phyloP scores from a whole-genome alignment of 176 grass and related monocot species.

The Poa pratensis region DNA sequence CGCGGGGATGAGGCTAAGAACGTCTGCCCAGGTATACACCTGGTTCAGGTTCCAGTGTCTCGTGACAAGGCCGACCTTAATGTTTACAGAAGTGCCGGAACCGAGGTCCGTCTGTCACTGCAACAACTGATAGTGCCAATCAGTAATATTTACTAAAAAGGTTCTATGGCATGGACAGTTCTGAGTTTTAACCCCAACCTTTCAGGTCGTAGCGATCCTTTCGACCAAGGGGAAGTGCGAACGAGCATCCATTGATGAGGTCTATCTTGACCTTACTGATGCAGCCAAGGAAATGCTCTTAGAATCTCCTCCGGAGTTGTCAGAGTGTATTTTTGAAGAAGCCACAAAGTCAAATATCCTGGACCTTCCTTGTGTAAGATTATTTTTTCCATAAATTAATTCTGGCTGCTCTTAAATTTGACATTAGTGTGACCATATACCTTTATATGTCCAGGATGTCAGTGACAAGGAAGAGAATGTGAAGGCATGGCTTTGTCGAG shows the following conservation, averaged over 20 bases:
- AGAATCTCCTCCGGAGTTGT: conserved; percentile 60
- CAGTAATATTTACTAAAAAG: neutral
- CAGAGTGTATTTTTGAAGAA: conserved; percentile 60
- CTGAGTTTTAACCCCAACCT: neutral
- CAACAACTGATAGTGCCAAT: neutral
- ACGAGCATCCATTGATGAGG: conserved; percentile 93
- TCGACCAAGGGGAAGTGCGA: conserved; percentile 86
- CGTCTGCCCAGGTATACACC: conserved; percentile 71
- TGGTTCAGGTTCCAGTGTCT: conserved; percentile 91
- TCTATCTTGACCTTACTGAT: conserved; percentile 96
- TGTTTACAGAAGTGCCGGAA: conserved; percentile 74
- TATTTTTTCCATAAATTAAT: neutral
- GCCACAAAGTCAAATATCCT: conserved; percentile 78
- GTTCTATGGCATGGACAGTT: neutral
- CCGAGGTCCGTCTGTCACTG: conserved; percentile 53
- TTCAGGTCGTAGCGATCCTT: conserved; percentile 81
- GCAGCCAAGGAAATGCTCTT: conserved; percentile 78
- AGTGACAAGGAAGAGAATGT: conserved; percentile 61
- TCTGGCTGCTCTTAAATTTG: neutral
- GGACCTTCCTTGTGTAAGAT: conserved; percentile 68
- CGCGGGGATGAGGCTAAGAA: conserved; percentile 87
- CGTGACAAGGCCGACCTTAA: conserved; percentile 93
- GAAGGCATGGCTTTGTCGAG: conserved; percentile 69
- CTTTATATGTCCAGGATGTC: conserved; percentile 52
- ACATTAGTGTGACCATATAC: conserved; percentile 12